Evolutionary conservation across 2,329 filamentous ascomycete genomes (phyloP), one percentile per base, ranked within the genome.

Genomic region (Penicillium sp.): DNA sequence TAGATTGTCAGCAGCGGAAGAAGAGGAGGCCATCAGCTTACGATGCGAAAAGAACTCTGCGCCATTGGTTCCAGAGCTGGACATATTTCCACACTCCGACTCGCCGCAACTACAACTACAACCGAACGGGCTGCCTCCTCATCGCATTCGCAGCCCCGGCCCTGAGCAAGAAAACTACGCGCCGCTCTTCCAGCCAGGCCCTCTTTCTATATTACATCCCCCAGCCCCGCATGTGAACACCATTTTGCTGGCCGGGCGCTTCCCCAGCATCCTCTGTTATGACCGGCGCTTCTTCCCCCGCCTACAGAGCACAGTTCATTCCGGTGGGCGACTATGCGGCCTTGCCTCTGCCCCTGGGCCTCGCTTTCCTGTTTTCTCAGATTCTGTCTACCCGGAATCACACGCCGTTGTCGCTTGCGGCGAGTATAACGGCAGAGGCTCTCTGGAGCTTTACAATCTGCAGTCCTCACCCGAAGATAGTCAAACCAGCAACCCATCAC

Each of bases 341-440:
- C 75, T 95, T 52, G 74, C 86, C 0, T 83, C 83, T 0, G 72
- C 91, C 8, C 86, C 73, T 32, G 63, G 66, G 4, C 79, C 82
- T 10, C 64, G 57, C 51, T 71, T 85, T 18, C 80, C 82, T n/a
- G 57, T 68, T 4, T 60, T 62, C 33, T 61, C 62, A 3, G 58
- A 61, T 33, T 59, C 62, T 1, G 9, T 68, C 76, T 46, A 78
- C 80, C 47, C 77, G 77, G 55, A 74, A 82, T 10, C 73, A 68
- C 54, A 84, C 40, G 90, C 86, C 0, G 71, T 96, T 24, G 80
- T 95, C 44, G 88, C 89, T 2, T 88, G 87, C 33, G 92, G 91
- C 4, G 88, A 92, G 65, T 96, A 96, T 73, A 95, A 93, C 60
- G 89, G 87, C 28, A 91, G 93, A 67, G 92, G 92, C 0, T 91